Evolutionary conservation across 1,284 basidiomycete genomes (phyloP), one percentile per base, ranked within the genome.

Genomic region (Xerocomus amazonicus): DNA sequence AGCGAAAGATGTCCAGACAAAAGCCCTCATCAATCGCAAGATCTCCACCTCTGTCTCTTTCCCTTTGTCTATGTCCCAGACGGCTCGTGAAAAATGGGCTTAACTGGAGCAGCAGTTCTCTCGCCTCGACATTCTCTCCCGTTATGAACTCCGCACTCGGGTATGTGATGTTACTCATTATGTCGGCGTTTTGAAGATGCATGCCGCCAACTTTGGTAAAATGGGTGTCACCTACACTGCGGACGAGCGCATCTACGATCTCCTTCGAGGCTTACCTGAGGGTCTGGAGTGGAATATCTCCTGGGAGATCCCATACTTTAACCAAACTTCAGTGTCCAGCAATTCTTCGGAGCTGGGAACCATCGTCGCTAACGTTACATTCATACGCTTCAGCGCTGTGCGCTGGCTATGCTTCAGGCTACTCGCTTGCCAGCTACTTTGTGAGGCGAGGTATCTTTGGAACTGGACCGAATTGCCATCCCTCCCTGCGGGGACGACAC

Each of bases 231-330:
- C 4, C 0, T 48, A 52, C 10, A 26, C 14, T 0, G 9, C 6
- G 0, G 16, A 31, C 0, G 42, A 47, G 8, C 28, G 38, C 2
- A 27, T 53, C 5, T 54, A 45, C 8, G 14, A 52, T 10, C 13
- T 54, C 2, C 29, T 53, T 1, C 51, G 45, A n/a, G 50, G 46
- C 1, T 35, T 54, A 1, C 48, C 38, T 3, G 8, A 26, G 1
- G 9, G 9, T 23, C 8, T 38, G 9, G 13, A 38, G 19, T 38
- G 36, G 19, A 5, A 26, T 4, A 38, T 38, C 19, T 38, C 23
- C 19, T 16, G 9, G 3, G 36, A 38, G 14, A 9, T 29, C n/a
- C n/a, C n/a, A n/a, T 6, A 10, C 28, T 29, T 6, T 29, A 10
- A 10, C 6, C 10, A 29, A 29, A 10, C 28, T 29, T 29, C 28